phyloP scores from a whole-genome alignment of 2,329 filamentous ascomycete species.

The Ceratocystis lukuohia region DNA sequence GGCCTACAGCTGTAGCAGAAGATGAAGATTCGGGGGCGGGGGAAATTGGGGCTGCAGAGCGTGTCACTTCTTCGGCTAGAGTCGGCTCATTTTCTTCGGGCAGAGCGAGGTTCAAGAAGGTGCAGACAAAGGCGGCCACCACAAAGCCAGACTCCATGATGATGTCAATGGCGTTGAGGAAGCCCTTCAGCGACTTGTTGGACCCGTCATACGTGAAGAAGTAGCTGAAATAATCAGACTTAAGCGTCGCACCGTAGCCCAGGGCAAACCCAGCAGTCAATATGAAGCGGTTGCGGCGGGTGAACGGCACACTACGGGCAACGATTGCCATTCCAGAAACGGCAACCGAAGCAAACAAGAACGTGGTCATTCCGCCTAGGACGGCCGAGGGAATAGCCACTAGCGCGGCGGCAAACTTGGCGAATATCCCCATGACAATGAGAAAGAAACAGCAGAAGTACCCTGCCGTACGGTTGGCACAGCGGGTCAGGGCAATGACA shows the following conservation, averaged over 20 bases:
- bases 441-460: constrained; percentile 68
- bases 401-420: constrained; percentile 69
- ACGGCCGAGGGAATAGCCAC: constrained; percentile 59
- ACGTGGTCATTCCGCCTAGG: constrained; percentile 63
- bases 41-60: not conserved
- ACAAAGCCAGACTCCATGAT: constrained; percentile 65
- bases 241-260: constrained; percentile 56
- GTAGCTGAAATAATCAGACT: constrained; percentile 52
- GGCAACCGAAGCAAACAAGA: constrained; percentile 64
- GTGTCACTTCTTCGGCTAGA: constrained; percentile 9
- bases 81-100: constrained; percentile 61
- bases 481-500: constrained; percentile 68
- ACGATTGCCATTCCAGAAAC: constrained; percentile 69
- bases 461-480: constrained; percentile 67
- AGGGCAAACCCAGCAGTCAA: constrained; percentile 60
- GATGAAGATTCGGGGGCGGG: not conserved
- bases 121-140: constrained; percentile 57
- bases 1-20: not conserved
- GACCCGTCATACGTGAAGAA: constrained; percentile 60
- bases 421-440: constrained; percentile 66
- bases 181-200: constrained; percentile 55
- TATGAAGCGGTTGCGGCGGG: constrained; percentile 69
- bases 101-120: constrained; percentile 60
- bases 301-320: constrained; percentile 54
- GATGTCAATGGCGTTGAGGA: constrained; percentile 59